Conservation (phyloP, 768 basidiomycete species). For the Podaxis sp. region DNA sequence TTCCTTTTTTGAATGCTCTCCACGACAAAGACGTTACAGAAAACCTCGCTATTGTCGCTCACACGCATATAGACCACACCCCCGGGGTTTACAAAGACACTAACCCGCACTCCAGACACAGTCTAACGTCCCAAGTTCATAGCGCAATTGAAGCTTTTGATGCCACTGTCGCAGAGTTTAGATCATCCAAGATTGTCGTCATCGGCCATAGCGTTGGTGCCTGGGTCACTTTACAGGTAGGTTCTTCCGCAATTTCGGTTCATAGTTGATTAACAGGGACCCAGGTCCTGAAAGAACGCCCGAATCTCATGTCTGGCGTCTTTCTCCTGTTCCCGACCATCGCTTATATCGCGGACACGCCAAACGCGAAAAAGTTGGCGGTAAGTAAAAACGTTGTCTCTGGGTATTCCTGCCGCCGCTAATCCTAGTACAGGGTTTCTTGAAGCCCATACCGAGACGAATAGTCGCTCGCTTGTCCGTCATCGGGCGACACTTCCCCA, state of each 20-base stretch:
- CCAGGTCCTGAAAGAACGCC: slow-evolving; percentile 54
- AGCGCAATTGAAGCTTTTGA: slow-evolving; percentile 57
- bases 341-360: slow-evolving; percentile 58
- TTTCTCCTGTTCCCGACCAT: slow-evolving; percentile 76
- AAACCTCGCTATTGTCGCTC: slow-evolving; percentile 54
- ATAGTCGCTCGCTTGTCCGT: slow-evolving; percentile 46
- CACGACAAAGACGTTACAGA: slow-evolving; percentile 33
- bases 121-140: slow-evolving; percentile 52
- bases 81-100: slow-evolving; percentile 32
- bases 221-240: slow-evolving; percentile 66
- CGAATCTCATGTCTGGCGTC: slow-evolving; percentile 34
- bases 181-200: slow-evolving; percentile 42
- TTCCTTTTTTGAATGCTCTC: slow-evolving; percentile 58
- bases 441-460: slow-evolving; percentile 43
- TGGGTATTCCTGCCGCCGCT: background rate
- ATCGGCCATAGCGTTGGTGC: slow-evolving; percentile 72
- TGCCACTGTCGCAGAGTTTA: slow-evolving; percentile 32
- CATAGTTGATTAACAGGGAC: background rate
- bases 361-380: slow-evolving; percentile 59
- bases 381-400: slow-evolving; percentile 36
- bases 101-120: slow-evolving; percentile 25
- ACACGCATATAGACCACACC: slow-evolving; percentile 67
- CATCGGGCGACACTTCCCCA: slow-evolving; percentile 39
- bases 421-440: slow-evolving; percentile 39
- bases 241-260: slow-evolving; percentile 13